Evolutionary conservation across 352 stramenopile species (phyloP).

Genomic region (Globisporangium polare): DNA sequence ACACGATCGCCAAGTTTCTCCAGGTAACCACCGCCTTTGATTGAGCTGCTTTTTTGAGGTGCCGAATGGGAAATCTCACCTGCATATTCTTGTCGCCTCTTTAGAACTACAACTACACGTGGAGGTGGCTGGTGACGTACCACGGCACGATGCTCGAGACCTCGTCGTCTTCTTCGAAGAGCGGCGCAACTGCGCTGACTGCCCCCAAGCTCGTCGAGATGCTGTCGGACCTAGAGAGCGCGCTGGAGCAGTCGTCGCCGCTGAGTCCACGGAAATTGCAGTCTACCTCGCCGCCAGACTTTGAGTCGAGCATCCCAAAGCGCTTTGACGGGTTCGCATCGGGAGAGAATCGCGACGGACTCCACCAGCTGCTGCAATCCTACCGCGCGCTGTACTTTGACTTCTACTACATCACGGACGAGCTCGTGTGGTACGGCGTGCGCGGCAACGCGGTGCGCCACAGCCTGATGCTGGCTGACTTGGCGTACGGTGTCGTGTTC

Average conservation of each 20-base stretch:
- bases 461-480: slow-evolving; percentile 74
- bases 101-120: slow-evolving; percentile 81
- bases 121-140: slow-evolving; percentile 70
- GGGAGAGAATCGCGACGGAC: slow-evolving; percentile 29
- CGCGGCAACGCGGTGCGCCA: slow-evolving; percentile 78
- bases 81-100: no score
- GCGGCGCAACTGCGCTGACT: slow-evolving; percentile 14
- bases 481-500: slow-evolving; percentile 84
- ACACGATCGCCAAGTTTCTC: slow-evolving; percentile 87
- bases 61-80: background rate
- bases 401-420: slow-evolving; percentile 90
- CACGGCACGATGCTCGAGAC: slow-evolving; percentile 33
- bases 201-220: slow-evolving; percentile 42
- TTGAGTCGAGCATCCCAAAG: slow-evolving; percentile 27
- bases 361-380: slow-evolving; percentile 66
- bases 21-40: slow-evolving; percentile 32
- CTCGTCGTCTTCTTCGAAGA: slow-evolving; percentile 24
- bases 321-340: slow-evolving; percentile 17
- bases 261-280: slow-evolving; percentile 56
- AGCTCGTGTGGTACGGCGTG: slow-evolving; percentile 85
- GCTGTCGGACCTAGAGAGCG: slow-evolving; percentile 56
- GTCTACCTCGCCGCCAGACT: slow-evolving; percentile 24
- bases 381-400: slow-evolving; percentile 87
- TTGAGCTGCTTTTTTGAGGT: background rate
- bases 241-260: slow-evolving; percentile 59